Evolutionary conservation across 805 yeast species (phyloP).

Genomic region (Saccharomycopsis sp.): DNA sequence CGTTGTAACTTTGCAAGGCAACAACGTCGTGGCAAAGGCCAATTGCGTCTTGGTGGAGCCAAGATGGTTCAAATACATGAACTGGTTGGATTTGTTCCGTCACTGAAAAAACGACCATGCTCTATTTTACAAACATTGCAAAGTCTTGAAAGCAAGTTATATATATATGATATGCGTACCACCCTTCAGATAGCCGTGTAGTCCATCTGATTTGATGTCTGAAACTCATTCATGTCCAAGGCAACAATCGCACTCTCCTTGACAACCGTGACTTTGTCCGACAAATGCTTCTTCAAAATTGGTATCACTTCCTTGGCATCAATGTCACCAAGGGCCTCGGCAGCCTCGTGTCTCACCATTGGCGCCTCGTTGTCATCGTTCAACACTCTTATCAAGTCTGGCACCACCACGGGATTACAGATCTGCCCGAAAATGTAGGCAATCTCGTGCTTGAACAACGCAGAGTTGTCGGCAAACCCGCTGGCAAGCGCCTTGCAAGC

Average conservation of each 20-base stretch:
- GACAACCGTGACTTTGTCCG: conserved; percentile 82
- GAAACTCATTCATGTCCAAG: conserved; percentile 83
- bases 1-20: conserved; percentile 27
- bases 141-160: too few relatives aligned
- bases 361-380: conserved; percentile 77
- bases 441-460: conserved; percentile 93
- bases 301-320: conserved; percentile 95
- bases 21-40: conserved; percentile 46
- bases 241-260: conserved; percentile 97
- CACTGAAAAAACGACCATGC: too few relatives aligned
- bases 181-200: conserved; percentile 10
- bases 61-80: conserved; percentile 69
- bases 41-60: conserved; percentile 76
- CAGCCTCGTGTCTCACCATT: conserved; percentile 99
- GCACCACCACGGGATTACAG: conserved; percentile 87
- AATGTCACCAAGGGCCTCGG: conserved; percentile 95
- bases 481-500: conserved; percentile 87
- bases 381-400: conserved; percentile 74
- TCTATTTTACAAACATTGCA: too few relatives aligned
- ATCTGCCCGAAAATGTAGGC: conserved; percentile 98
- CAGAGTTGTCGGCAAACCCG: conserved; percentile 85
- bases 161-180: too few relatives aligned
- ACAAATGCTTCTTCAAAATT: conserved; percentile 65
- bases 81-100: conserved; percentile 40
- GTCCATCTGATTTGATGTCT: conserved; percentile 14